Evolutionary conservation across 805 yeast species (phyloP), one percentile per base, ranked within the genome.

Genomic region (Helenozyma baotianmanensis): DNA sequence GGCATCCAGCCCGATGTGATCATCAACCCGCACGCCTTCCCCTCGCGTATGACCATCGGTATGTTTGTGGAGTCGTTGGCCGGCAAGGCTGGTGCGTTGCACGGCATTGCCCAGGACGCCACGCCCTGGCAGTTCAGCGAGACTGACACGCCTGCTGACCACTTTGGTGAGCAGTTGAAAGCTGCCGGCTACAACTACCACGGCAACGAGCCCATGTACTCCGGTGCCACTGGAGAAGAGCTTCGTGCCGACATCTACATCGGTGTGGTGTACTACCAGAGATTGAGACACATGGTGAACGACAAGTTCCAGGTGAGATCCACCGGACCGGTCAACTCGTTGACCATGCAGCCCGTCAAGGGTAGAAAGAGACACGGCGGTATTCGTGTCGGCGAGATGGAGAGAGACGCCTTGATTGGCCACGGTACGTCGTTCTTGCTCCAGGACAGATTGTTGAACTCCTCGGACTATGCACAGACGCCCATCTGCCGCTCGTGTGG

Each of bases 301-400:
- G 98, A 92, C 60, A 92, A 92, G 76, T 92, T 88, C 84, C 98
- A 92, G 70, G 98, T 92, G 32, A 83, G 98, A 68, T 86, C 97
- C 4, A 92, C 98, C 12, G 98, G 98, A 56, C 97, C 97, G 6
- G 97, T 92, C 17, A 90, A 90, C 63, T 78, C 92, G 23, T 74
- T 92, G 58, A 92, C 97, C 12, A 88, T 90, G 97, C 98, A 92
- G 73, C 98, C 98, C 25, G 98, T 92, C 36, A 92, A 92, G 69
- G 98, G 98, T 54, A 82, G 98, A 70, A 92, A 92, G 80, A 80
- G 97, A 69, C 80, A 83, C 46, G 98, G 98, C 66, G 98, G 98
- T 82, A 92, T 92, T 50, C 94, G 98, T 74, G 95, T 92, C 24
- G 98, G 98, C 61, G 98, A 92, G 64, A 92, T 92, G 98, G 98